A percentile compares a stretch with the other conserved stretches of the same genome.
These are phyloP conservation scores for Plenodomus tracheiphilus DNA, from an alignment of 2,329 filamentous ascomycete genomes.

Conservation along the genomic window DNA sequence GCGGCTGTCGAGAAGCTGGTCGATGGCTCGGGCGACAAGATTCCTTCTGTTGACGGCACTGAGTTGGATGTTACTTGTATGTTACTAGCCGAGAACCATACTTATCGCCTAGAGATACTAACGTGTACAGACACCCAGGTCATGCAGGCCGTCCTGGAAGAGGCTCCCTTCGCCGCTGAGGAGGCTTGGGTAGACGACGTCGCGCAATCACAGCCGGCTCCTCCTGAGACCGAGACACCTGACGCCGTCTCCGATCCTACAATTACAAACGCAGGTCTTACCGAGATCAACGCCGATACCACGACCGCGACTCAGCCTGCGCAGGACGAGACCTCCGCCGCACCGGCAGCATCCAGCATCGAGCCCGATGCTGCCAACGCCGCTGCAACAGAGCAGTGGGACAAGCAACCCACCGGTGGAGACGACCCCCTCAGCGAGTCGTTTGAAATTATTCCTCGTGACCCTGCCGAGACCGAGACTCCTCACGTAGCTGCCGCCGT, in stretches of 20 bases:
- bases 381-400: conserved; percentile 70
- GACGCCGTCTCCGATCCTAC: conserved; percentile 64
- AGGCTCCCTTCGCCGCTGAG: conserved; percentile 59
- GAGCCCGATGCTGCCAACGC: conserved; percentile 50
- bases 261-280: conserved; percentile 66
- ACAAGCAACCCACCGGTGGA: conserved; percentile 54
- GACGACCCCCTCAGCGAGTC: conserved; percentile 61
- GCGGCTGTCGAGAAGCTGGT: conserved; percentile 76
- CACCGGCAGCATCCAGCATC: conserved; percentile 44
- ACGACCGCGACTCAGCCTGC: conserved; percentile 34
- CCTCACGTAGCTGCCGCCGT: conserved; percentile 57
- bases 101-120: conserved; percentile 4
- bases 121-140: conserved; percentile 58
- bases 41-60: conserved; percentile 67
- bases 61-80: conserved; percentile 72
- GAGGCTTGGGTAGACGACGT: conserved; percentile 55
- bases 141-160: conserved; percentile 55
- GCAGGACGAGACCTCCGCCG: conserved; percentile 30
- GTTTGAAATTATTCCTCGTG: conserved; percentile 76
- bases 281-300: conserved; percentile 61
- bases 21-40: conserved; percentile 68
- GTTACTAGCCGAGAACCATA: conserved; percentile 34
- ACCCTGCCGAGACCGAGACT: conserved; percentile 74
- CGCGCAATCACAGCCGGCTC: conserved; percentile 47
- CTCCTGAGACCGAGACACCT: conserved; percentile 39